These are phyloP conservation scores for Plasmopara viticola DNA, from an alignment of 352 stramenopile genomes.

Conservation along the genomic window DNA sequence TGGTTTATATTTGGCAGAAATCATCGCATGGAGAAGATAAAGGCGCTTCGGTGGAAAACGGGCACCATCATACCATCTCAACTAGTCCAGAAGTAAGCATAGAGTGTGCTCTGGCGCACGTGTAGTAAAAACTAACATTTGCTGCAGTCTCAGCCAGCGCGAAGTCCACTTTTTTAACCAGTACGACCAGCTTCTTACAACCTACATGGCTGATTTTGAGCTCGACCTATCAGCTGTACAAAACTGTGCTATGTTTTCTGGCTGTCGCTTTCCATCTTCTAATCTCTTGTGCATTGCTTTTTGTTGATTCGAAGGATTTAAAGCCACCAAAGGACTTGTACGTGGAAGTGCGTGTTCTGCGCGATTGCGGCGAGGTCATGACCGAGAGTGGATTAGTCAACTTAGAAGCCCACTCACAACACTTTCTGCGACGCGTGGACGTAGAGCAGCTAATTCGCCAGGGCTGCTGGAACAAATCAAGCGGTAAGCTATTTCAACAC, in stretches of 20 bases:
- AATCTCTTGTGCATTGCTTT: slow-evolving; percentile 3
- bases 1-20: slow-evolving; percentile 20
- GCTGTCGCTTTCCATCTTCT: slow-evolving; percentile 7
- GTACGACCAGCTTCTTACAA: slow-evolving; percentile 87
- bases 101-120: neutral
- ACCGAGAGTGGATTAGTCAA: slow-evolving; percentile 87
- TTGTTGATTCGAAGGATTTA: slow-evolving; percentile 39
- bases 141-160: slow-evolving; percentile 59
- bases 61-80: slow-evolving; percentile 78
- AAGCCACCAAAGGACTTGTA: slow-evolving; percentile 89
- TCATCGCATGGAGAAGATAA: slow-evolving; percentile 81
- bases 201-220: slow-evolving; percentile 87
- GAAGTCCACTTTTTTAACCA: slow-evolving; percentile 88
- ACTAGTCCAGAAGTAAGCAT: slow-evolving; percentile 58
- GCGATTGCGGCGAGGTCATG: slow-evolving; percentile 87
- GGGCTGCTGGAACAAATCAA: slow-evolving; percentile 83
- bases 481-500: slow-evolving; percentile 27
- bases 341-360: slow-evolving; percentile 84
- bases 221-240: slow-evolving; percentile 78
- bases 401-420: slow-evolving; percentile 79
- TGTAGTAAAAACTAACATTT: neutral
- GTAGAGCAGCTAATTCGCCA: slow-evolving; percentile 82
- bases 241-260: neutral
- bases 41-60: slow-evolving; percentile 86
- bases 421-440: slow-evolving; percentile 84